Conservation (phyloP, 2,329 filamentous ascomycete species). For the Diaporthe vaccinii region DNA sequence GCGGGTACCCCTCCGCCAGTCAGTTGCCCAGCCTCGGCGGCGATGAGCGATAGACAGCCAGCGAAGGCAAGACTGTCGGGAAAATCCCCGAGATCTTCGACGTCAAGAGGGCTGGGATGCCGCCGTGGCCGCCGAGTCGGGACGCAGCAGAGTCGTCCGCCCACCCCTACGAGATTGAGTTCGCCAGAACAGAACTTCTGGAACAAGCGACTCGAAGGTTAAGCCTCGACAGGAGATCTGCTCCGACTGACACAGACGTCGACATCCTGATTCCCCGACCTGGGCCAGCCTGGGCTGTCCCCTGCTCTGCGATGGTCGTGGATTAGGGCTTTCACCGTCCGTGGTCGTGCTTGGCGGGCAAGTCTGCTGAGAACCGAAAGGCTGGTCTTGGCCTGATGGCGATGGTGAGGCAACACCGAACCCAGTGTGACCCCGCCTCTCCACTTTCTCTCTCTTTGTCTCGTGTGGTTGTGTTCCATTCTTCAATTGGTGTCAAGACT, state of each 20-base stretch:
- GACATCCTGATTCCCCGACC: conserved; percentile 13
- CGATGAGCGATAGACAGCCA: not conserved
- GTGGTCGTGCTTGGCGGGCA: conserved; percentile 19
- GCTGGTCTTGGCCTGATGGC: not conserved
- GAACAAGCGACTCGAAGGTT: conserved; percentile 27
- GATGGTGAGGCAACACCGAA: not conserved
- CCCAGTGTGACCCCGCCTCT: not conserved
- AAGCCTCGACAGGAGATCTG: conserved; percentile 31
- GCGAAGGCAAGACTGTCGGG: conserved; percentile 9
- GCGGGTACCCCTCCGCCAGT: not conserved
- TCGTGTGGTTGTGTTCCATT: conserved; percentile 25
- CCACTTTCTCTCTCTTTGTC: not conserved
- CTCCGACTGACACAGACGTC: conserved; percentile 29
- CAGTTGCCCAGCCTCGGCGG: conserved; percentile 2
- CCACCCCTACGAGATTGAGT: conserved; percentile 7
- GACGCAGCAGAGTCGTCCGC: conserved; percentile 27
- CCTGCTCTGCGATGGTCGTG: not conserved
- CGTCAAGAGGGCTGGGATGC: conserved; percentile 2
- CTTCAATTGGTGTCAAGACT: not conserved
- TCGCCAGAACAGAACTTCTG: conserved; percentile 17
- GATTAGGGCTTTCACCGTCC: conserved; percentile 5
- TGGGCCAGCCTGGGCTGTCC: conserved; percentile 13
- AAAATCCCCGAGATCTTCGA: conserved; percentile 37
- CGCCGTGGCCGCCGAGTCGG: conserved; percentile 21
- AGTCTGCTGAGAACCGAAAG: not conserved